Evolutionary conservation across 495 filamentous ascomycete species (phyloP), one percentile per base, ranked within the genome.

Genomic region (Paragyromitra xinjiangensis): DNA sequence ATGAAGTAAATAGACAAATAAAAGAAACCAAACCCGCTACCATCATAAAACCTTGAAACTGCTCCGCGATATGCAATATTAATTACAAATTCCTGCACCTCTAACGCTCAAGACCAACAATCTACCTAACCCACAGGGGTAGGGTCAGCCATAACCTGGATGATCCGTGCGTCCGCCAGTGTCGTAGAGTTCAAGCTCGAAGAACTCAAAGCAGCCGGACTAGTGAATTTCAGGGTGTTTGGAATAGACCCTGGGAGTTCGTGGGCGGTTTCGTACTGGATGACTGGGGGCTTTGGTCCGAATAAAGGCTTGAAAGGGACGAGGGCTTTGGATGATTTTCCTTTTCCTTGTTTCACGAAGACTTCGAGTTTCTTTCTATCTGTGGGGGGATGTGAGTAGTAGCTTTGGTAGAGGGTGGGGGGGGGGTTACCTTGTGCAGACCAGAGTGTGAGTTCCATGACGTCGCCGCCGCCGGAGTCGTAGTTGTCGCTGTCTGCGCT

Each of bases 361-460:
- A n/a, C 7, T 19, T 71, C 69, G 6, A 71, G 14, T 16, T 45
- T 69, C 16, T 48, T 39, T 16, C 40, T 69, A 14, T 74, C 26
- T 74, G 24, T 6, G 26, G 22, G 53, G 12, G 11, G 6, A 42
- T 48, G 48, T 42, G 48, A 71, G n/a, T 34, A 71, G 34, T 9
- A 19, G 14, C 37, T 19, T n/a, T 39, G 19, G 24, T 2, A 24
- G 40, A 7, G 24, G 39, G 44, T 6, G 34, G 6, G 16, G 64
- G 24, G 53, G 29, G 53, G 9, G 16, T 4, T 71, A 69, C 67
- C 69, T 66, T 71, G 58, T n/a, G 40, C 45, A 2, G 58, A 71
- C 69, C 69, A 71, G 12, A 71, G 64, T 9, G 69, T 71, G 39
- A 71, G 69, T 7, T 71, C 69, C 26, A 51, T 48, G 3, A 71